Conservation (phyloP, 129 eudicot genomes). For the Heracleum sosnowskyi region DNA sequence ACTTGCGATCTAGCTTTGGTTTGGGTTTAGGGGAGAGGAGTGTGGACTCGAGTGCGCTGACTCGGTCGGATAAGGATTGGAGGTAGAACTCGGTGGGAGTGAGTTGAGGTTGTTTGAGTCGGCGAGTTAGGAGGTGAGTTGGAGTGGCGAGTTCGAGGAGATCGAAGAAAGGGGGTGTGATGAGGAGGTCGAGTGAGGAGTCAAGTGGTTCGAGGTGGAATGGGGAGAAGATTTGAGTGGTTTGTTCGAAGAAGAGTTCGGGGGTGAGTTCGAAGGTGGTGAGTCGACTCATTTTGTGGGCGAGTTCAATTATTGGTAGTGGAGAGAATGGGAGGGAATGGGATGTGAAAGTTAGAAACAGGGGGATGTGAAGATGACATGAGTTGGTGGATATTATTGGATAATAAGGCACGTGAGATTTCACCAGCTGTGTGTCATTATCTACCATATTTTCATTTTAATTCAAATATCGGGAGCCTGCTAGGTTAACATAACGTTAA, state of each 20-base stretch:
- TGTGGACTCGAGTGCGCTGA: conserved; percentile 61
- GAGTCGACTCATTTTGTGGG: conserved; percentile 27
- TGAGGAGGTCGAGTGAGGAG: conserved; percentile 7
- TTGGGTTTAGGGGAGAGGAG: conserved; percentile 22
- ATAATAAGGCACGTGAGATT: neutral
- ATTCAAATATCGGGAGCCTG: too few relatives aligned
- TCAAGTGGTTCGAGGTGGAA: conserved; percentile 23
- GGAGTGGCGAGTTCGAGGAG: conserved; percentile 31
- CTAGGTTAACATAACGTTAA: too few relatives aligned
- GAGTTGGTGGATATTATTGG: neutral
- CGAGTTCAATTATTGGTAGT: neutral
- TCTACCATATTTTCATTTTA: neutral
- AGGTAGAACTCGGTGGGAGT: conserved; percentile 30
- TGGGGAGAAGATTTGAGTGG: conserved; percentile 15
- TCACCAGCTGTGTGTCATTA: neutral
- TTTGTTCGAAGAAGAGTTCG: conserved; percentile 4
- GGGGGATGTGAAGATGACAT: neutral
- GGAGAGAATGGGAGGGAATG: neutral
- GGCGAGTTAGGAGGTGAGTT: neutral
- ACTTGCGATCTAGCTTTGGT: conserved; percentile 56
- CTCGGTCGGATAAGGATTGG: conserved; percentile 56
- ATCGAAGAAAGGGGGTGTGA: conserved; percentile 39
- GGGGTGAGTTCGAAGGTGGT: conserved; percentile 32
- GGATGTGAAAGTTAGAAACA: neutral
- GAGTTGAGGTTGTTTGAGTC: neutral